These are phyloP conservation scores for Epichloe elymi DNA, from an alignment of 2,329 filamentous ascomycete species.

Conservation along the genomic window DNA sequence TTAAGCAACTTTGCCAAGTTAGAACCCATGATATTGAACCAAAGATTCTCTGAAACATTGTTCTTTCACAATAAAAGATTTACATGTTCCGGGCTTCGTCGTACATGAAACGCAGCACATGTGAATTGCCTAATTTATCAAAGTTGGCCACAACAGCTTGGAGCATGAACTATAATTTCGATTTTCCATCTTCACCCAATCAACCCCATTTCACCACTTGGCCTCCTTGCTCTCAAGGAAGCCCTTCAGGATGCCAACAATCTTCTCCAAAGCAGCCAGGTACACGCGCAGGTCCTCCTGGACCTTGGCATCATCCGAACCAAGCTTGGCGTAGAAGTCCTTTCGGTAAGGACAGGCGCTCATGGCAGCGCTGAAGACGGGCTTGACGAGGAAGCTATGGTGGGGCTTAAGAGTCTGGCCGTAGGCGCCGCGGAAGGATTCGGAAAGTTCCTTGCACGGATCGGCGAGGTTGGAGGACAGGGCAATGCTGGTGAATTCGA, in stretches of 20 bases:
- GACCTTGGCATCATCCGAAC: constrained; percentile 51
- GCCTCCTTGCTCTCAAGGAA: constrained; percentile 29
- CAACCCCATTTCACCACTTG: not conserved
- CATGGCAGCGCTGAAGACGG: constrained; percentile 89
- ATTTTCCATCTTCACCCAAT: not conserved
- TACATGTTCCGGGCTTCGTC: no score
- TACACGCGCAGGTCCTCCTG: constrained; percentile 52
- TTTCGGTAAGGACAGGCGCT: constrained; percentile 82
- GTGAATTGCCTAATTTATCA: not conserved
- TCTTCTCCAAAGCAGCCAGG: constrained; percentile 63
- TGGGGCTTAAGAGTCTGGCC: constrained; percentile 77
- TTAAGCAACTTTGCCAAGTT: no score
- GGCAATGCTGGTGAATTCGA: constrained; percentile 84
- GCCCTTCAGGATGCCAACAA: constrained; percentile 59
- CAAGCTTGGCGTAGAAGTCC: constrained; percentile 86
- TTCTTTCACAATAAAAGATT: no score
- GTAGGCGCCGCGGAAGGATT: constrained; percentile 81
- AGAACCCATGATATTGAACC: no score
- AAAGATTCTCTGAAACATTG: no score
- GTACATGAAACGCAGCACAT: no score
- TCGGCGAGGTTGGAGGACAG: constrained; percentile 65
- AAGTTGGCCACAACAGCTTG: not conserved
- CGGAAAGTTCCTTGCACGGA: constrained; percentile 59
- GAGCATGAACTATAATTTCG: no score
- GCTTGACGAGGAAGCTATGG: constrained; percentile 82